These are phyloP conservation scores for Terfezia claveryi DNA, from an alignment of 495 filamentous ascomycete genomes.

Conservation along the genomic window DNA sequence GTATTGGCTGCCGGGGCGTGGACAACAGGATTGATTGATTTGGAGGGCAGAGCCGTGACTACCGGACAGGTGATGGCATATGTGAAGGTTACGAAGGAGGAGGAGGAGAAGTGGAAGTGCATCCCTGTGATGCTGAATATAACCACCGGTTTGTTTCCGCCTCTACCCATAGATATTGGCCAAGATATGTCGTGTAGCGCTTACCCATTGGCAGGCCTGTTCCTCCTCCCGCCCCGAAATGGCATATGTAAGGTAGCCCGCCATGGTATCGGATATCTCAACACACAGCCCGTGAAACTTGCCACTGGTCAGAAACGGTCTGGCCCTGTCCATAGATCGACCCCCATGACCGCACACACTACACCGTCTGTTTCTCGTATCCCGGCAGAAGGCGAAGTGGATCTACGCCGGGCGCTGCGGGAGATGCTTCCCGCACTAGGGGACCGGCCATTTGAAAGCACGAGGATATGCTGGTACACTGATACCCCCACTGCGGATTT, in stretches of 20 bases:
- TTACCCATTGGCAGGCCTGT: slow-evolving; percentile 18
- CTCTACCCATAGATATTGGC: too few species aligned
- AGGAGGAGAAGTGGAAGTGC: slow-evolving; percentile 37
- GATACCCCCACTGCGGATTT: slow-evolving; percentile 69
- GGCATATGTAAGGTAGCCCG: slow-evolving; percentile 59
- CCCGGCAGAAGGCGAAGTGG: slow-evolving; percentile 39
- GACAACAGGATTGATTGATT: slow-evolving; percentile 52
- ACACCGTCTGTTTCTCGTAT: slow-evolving; percentile 20
- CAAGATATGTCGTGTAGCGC: not conserved
- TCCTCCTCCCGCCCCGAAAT: slow-evolving; percentile 54
- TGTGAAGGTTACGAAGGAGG: slow-evolving; percentile 42
- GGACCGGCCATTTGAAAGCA: slow-evolving; percentile 40
- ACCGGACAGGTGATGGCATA: slow-evolving; percentile 69
- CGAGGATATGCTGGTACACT: slow-evolving; percentile 75
- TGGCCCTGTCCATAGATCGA: slow-evolving; percentile 20
- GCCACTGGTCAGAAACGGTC: slow-evolving; percentile 6
- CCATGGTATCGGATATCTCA: slow-evolving; percentile 64
- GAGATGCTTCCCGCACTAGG: slow-evolving; percentile 40
- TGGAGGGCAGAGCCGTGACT: slow-evolving; percentile 49
- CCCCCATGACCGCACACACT: slow-evolving; percentile 27
- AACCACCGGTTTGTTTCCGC: slow-evolving; percentile 36
- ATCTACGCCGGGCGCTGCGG: slow-evolving; percentile 36
- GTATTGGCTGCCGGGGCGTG: slow-evolving; percentile 74
- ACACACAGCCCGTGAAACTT: slow-evolving; percentile 31
- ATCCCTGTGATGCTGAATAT: slow-evolving; percentile 66